These are phyloP conservation scores for Conticribra guillardii DNA, from an alignment of 108 stramenopile species.

Conservation along the genomic window DNA sequence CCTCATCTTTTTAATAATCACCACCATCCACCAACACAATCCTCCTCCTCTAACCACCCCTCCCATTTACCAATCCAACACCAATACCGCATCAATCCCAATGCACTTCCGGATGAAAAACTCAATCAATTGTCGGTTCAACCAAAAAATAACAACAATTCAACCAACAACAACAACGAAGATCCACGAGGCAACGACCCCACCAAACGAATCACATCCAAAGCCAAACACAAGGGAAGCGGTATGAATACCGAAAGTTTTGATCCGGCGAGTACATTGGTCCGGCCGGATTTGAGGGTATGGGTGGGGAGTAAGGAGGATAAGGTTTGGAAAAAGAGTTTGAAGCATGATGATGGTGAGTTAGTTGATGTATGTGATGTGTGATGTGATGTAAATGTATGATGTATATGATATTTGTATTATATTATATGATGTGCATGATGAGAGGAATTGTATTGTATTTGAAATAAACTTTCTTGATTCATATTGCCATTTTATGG, in stretches of 20 bases:
- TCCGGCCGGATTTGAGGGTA: constrained; percentile 75
- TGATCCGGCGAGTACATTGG: constrained; percentile 74
- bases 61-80: constrained; percentile 17
- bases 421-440: too few relatives aligned
- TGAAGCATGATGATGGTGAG: constrained; percentile 82
- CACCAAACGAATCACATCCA: constrained; percentile 57
- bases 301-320: constrained; percentile 39
- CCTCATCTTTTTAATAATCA: too few relatives aligned
- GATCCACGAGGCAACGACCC: constrained; percentile 66
- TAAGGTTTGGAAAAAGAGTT: constrained; percentile 28
- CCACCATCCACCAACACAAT: background rate
- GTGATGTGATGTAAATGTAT: too few relatives aligned
- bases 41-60: background rate
- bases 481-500: too few relatives aligned
- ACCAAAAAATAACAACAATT: constrained; percentile 32
- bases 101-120: constrained; percentile 37
- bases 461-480: too few relatives aligned
- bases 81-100: constrained; percentile 12
- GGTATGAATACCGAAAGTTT: constrained; percentile 78
- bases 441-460: too few relatives aligned
- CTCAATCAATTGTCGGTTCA: constrained; percentile 10
- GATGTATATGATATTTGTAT: too few relatives aligned
- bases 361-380: background rate
- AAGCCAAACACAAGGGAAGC: constrained; percentile 47
- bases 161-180: constrained; percentile 24